Evolutionary conservation across 163 green algal species (phyloP).

Genomic region (Coccomyxa subellipsoidea): DNA sequence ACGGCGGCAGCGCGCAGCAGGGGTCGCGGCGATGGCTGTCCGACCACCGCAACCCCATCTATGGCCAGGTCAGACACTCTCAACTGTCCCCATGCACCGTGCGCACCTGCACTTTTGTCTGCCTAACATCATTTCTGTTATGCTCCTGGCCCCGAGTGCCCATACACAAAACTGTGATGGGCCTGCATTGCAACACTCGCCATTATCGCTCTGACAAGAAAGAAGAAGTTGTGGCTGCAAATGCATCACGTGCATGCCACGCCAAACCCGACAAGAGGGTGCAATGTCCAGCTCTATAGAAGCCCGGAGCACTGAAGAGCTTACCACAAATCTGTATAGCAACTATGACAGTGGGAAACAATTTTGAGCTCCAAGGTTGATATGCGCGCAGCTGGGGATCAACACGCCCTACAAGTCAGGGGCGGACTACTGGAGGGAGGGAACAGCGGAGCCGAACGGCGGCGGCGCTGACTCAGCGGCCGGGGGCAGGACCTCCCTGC

Average conservation of each 20-base stretch:
- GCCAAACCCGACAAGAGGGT: background rate
- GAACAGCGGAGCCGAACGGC: conserved; percentile 2
- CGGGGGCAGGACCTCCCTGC: background rate
- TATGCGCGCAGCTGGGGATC: background rate
- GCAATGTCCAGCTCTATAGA: background rate
- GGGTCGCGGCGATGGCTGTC: background rate
- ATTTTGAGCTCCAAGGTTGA: background rate
- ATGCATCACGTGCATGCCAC: background rate
- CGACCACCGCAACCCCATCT: conserved; percentile 10
- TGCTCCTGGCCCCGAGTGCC: too few relatives aligned
- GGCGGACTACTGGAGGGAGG: conserved; percentile 13
- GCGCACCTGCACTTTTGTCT: background rate
- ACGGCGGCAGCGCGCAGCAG: background rate
- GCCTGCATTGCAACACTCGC: too few relatives aligned
- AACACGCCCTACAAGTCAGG: conserved; percentile 21
- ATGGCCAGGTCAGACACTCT: conserved; percentile 7
- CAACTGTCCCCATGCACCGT: too few relatives aligned
- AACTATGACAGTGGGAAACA: background rate
- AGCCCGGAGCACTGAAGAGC: too few relatives aligned
- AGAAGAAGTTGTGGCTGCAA: background rate
- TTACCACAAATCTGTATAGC: too few relatives aligned
- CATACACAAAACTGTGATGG: too few relatives aligned
- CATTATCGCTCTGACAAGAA: too few relatives aligned
- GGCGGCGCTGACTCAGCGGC: background rate
- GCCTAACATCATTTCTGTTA: too few relatives aligned